Evolutionary conservation across 1,284 basidiomycete species (phyloP).

Genomic region (Puccinia horiana): DNA sequence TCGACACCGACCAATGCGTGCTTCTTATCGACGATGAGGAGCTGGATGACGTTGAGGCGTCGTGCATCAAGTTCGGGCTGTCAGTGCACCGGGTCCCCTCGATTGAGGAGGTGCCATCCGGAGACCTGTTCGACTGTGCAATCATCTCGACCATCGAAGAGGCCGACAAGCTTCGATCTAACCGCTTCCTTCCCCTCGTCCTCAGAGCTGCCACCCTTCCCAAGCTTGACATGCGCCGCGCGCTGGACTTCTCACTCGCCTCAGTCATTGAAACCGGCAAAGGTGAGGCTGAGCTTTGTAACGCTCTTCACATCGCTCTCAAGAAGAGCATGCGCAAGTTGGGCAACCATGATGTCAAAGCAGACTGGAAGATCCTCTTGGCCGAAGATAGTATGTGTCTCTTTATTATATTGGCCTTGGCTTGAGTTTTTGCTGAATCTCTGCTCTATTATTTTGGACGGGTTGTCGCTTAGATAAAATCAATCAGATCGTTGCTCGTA

Average conservation of each 20-base stretch:
- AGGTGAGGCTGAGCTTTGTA: conserved; percentile 42
- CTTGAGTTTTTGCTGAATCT: too few relatives aligned
- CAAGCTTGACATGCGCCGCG: conserved; percentile 44
- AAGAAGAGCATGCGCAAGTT: conserved; percentile 48
- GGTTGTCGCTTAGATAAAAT: conserved; percentile 32
- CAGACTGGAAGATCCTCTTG: conserved; percentile 48
- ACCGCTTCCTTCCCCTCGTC: conserved; percentile 45
- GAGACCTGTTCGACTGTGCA: conserved; percentile 48
- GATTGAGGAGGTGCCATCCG: conserved; percentile 47
- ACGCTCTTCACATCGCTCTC: conserved; percentile 40
- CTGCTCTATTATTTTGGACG: neutral
- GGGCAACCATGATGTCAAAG: conserved; percentile 43
- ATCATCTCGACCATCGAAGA: conserved; percentile 49
- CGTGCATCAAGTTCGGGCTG: conserved; percentile 43
- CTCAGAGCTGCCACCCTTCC: conserved; percentile 38
- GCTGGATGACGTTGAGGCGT: conserved; percentile 37
- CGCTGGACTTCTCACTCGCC: conserved; percentile 40
- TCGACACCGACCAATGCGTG: conserved; percentile 48
- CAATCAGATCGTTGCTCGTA: conserved; percentile 47
- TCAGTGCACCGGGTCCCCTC: conserved; percentile 47
- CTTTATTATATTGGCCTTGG: neutral
- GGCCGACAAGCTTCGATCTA: conserved; percentile 44
- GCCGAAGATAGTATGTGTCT: conserved; percentile 49
- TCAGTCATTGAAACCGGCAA: conserved; percentile 46
- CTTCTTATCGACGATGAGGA: conserved; percentile 43